A percentile compares a stretch with the other conserved stretches of the same genome.
Conservation (phyloP, 2,329 filamentous ascomycete genomes). For the Calycina herbarum region DNA sequence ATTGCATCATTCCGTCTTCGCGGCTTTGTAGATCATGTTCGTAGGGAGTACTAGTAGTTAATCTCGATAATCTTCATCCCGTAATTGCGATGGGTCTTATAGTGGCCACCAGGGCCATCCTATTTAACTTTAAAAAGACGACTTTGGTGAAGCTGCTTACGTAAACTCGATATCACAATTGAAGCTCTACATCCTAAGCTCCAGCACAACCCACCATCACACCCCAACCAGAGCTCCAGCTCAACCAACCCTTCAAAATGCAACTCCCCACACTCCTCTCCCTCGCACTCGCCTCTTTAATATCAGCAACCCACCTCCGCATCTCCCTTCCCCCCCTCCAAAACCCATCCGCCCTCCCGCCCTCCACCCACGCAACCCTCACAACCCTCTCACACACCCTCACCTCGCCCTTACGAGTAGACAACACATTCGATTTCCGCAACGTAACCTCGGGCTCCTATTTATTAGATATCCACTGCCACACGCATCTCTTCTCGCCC, state of each 20-base stretch:
- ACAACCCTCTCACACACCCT: slow-evolving; percentile 53
- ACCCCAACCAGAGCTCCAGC: background rate
- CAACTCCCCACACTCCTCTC: slow-evolving; percentile 38
- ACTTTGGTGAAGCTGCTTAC: background rate
- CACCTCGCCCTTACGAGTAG: slow-evolving; percentile 63
- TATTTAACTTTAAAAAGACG: slow-evolving; percentile 5
- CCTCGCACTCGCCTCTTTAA: slow-evolving; percentile 41
- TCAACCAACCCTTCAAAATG: slow-evolving; percentile 36
- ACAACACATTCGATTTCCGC: slow-evolving; percentile 73
- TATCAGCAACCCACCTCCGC: slow-evolving; percentile 36
- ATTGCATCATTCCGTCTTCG: background rate
- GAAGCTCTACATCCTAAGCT: background rate
- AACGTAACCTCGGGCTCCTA: slow-evolving; percentile 74
- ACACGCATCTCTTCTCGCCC: slow-evolving; percentile 73
- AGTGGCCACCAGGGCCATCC: too few species aligned
- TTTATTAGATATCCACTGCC: slow-evolving; percentile 76
- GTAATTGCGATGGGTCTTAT: background rate
- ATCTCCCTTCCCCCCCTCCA: slow-evolving; percentile 32
- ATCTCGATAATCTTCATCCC: background rate
- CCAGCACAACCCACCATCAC: slow-evolving; percentile 7
- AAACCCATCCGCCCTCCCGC: slow-evolving; percentile 45
- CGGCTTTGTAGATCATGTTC: background rate
- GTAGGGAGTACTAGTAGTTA: background rate
- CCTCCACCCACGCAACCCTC: slow-evolving; percentile 65
- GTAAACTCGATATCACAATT: background rate